Percentiles rank a stretch among this genome's conserved stretches.
phyloP scores from a whole-genome alignment of 164 flowering plant species.

The Vitis rotundifolia region DNA sequence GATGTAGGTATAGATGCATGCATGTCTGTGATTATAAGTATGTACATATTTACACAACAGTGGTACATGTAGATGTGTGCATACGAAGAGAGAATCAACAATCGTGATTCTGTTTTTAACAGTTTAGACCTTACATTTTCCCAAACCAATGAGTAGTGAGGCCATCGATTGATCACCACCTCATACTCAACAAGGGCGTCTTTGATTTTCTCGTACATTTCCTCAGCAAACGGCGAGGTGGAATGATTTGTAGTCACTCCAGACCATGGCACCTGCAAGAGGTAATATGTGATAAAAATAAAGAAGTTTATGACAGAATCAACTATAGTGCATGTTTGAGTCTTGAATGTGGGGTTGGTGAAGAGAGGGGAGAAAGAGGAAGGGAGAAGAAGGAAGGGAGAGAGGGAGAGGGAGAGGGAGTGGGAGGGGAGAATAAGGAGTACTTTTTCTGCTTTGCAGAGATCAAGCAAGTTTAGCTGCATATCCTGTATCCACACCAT shows the following conservation, averaged over 20 bases:
- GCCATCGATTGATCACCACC: conserved; percentile 87
- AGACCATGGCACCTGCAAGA: conserved; percentile 71
- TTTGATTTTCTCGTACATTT: conserved; percentile 71
- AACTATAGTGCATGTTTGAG: too few species aligned
- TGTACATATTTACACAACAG: too few species aligned
- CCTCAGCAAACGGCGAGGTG: conserved; percentile 89
- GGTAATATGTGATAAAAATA: not conserved
- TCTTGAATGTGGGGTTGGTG: too few species aligned
- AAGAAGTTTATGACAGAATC: too few species aligned
- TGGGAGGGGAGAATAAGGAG: not conserved
- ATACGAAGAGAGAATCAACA: too few species aligned
- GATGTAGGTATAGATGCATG: too few species aligned
- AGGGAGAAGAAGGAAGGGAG: not conserved
- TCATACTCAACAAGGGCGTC: conserved; percentile 66
- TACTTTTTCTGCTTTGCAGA: conserved; percentile 93
- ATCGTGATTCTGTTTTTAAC: too few species aligned
- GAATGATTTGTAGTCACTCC: conserved; percentile 74
- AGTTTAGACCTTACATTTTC: conserved; percentile 63
- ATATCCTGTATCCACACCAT: conserved; percentile 87
- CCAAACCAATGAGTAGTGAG: conserved; percentile 71
- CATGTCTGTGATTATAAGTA: too few species aligned
- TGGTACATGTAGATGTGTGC: too few species aligned
- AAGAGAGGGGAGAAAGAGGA: not conserved
- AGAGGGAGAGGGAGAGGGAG: not conserved
- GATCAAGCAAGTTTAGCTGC: conserved; percentile 73